Evolutionary conservation across 1,139 yeast genomes (phyloP).

Genomic region (Debaryomycetaceae sp.): DNA sequence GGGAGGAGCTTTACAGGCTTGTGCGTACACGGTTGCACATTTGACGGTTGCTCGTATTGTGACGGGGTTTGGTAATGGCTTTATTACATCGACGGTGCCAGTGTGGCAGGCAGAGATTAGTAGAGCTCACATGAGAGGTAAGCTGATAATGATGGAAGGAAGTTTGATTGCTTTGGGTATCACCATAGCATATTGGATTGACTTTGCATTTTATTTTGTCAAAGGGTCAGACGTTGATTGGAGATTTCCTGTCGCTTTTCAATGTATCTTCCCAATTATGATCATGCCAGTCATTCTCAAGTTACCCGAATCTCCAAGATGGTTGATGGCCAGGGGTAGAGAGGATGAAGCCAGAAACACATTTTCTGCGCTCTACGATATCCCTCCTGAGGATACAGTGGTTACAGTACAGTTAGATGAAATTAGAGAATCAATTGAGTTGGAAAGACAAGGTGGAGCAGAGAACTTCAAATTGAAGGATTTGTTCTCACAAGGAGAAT

Average conservation of each 20-base stretch:
- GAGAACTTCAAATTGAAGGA: not conserved
- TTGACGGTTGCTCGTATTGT: constrained; percentile 31
- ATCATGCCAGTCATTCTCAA: constrained; percentile 16
- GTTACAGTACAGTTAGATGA: constrained; percentile 21
- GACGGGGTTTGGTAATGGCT: constrained; percentile 32
- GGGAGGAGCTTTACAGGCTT: constrained; percentile 24
- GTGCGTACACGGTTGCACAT: constrained; percentile 20
- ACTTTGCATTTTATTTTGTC: constrained; percentile 14
- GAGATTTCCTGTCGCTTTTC: constrained; percentile 16
- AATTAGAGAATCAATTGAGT: constrained; percentile 16
- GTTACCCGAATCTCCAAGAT: constrained; percentile 48
- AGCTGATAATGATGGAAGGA: constrained; percentile 7
- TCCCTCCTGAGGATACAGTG: constrained; percentile 17
- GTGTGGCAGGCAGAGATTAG: constrained; percentile 26
- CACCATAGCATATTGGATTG: constrained; percentile 9
- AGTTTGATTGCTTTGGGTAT: constrained; percentile 9
- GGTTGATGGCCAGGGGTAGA: constrained; percentile 39
- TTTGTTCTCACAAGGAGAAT: constrained; percentile 6
- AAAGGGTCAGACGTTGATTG: constrained; percentile 7
- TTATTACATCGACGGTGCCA: constrained; percentile 26
- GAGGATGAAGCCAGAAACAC: constrained; percentile 47
- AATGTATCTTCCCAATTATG: constrained; percentile 20
- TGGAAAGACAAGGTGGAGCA: constrained; percentile 14
- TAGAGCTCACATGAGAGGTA: constrained; percentile 23
- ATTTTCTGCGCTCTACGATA: constrained; percentile 34